Conservation (phyloP, 495 filamentous ascomycete genomes). For the Entonaema liquescens region DNA sequence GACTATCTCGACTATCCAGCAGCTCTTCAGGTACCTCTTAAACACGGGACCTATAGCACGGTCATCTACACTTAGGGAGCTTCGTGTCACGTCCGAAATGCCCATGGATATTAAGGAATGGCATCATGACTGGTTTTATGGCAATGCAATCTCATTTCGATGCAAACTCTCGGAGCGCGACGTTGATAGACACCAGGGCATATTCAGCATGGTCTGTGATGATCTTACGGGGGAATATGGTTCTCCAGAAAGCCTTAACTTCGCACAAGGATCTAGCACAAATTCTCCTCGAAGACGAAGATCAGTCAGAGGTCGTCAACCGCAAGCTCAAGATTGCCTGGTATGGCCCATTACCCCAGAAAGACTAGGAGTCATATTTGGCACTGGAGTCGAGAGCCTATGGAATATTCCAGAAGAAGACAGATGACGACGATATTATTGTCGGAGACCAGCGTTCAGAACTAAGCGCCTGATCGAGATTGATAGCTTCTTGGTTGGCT, state of each 20-base stretch:
- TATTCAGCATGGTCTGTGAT: neutral
- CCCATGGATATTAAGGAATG: neutral
- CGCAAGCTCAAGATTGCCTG: slow-evolving; percentile 7
- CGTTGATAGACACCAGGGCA: neutral
- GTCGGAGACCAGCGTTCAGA: neutral
- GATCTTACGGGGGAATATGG: neutral
- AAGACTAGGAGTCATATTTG: neutral
- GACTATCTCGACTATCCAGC: neutral
- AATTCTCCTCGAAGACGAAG: neutral
- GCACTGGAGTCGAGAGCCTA: neutral
- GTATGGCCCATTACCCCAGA: neutral
- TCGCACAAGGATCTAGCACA: neutral
- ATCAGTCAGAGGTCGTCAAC: neutral
- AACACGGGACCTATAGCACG: neutral
- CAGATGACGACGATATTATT: neutral
- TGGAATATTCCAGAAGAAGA: neutral
- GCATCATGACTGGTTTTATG: neutral
- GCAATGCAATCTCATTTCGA: neutral
- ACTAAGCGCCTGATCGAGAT: neutral
- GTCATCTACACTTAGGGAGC: neutral
- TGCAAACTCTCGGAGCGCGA: slow-evolving; percentile 4
- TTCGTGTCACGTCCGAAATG: neutral
- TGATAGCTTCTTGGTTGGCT: neutral
- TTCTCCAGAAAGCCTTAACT: neutral
- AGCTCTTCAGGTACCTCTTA: neutral